Evolutionary conservation across 2,329 filamentous ascomycete genomes (phyloP).

Genomic region (Cryphonectria japonica): DNA sequence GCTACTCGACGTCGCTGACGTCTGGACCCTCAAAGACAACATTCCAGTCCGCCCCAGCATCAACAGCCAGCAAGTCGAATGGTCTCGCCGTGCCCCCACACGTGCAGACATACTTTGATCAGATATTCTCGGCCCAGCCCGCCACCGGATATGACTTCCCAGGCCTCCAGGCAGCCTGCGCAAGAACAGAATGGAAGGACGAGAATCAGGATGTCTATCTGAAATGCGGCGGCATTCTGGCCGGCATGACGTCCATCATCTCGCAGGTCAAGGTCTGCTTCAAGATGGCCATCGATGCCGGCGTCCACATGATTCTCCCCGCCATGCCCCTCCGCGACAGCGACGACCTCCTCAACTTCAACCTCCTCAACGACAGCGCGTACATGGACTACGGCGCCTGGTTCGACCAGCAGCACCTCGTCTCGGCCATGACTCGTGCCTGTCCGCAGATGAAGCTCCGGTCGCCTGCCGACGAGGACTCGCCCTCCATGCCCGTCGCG

Average conservation of each 20-base stretch:
- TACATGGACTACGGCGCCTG: constrained; percentile 37
- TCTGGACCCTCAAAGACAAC: not conserved
- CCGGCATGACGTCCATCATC: constrained; percentile 37
- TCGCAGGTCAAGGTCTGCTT: constrained; percentile 39
- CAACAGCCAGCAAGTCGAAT: not conserved
- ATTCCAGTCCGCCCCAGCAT: not conserved
- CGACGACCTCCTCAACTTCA: constrained; percentile 35
- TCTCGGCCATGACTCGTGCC: constrained; percentile 28
- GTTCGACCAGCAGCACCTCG: constrained; percentile 37
- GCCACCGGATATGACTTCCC: constrained; percentile 33
- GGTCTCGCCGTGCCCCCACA: constrained; percentile 17
- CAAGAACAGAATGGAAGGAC: constrained; percentile 29
- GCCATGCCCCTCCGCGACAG: constrained; percentile 37
- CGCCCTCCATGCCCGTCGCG: constrained; percentile 9
- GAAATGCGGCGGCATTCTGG: constrained; percentile 35
- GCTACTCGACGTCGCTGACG: constrained; percentile 8
- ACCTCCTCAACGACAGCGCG: constrained; percentile 34
- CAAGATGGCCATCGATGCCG: constrained; percentile 38
- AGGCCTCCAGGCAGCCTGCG: constrained; percentile 30
- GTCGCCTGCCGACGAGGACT: constrained; percentile 27
- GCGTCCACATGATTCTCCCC: constrained; percentile 34
- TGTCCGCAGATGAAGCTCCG: constrained; percentile 38
- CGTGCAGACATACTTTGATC: constrained; percentile 37
- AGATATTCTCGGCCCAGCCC: constrained; percentile 36
- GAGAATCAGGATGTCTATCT: constrained; percentile 33